phyloP scores from a whole-genome alignment of 768 basidiomycete genomes.

The Pleurotus eryngii region DNA sequence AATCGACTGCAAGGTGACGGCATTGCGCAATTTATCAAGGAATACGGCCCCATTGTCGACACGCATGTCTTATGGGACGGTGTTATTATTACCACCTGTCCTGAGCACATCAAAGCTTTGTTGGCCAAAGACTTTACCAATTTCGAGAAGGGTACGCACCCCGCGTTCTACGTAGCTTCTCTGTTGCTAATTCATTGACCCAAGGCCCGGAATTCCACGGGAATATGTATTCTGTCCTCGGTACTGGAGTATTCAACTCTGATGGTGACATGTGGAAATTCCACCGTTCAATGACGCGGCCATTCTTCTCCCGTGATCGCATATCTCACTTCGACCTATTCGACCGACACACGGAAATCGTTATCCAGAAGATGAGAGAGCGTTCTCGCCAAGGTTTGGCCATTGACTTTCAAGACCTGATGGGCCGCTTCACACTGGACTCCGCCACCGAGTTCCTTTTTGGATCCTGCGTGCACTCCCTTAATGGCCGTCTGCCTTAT shows the following conservation, averaged over 20 bases:
- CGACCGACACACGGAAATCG: constrained; percentile 47
- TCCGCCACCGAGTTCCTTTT: constrained; percentile 67
- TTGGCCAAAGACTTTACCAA: constrained; percentile 56
- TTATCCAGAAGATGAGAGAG: constrained; percentile 40
- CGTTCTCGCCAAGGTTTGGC: constrained; percentile 48
- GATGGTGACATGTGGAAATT: constrained; percentile 69
- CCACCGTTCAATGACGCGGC: constrained; percentile 59
- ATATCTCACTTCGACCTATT: constrained; percentile 62
- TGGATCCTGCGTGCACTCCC: constrained; percentile 52
- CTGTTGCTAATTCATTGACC: not conserved
- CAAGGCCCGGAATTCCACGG: constrained; percentile 26
- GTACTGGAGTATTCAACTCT: constrained; percentile 67
- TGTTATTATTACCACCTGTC: constrained; percentile 44
- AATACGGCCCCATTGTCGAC: constrained; percentile 42
- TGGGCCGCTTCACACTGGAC: constrained; percentile 64
- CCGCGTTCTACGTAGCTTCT: not conserved
- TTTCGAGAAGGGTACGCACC: constrained; percentile 50
- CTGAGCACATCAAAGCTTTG: constrained; percentile 55
- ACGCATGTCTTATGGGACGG: constrained; percentile 43
- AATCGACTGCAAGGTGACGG: constrained; percentile 35
- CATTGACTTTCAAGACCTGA: constrained; percentile 62
- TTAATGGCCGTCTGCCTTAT: constrained; percentile 49
- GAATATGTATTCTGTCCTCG: constrained; percentile 47
- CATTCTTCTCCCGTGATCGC: constrained; percentile 57
- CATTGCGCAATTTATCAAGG: constrained; percentile 28